Conservation (phyloP, 148 eudicot genomes). For the Suaeda aralocaspica region DNA sequence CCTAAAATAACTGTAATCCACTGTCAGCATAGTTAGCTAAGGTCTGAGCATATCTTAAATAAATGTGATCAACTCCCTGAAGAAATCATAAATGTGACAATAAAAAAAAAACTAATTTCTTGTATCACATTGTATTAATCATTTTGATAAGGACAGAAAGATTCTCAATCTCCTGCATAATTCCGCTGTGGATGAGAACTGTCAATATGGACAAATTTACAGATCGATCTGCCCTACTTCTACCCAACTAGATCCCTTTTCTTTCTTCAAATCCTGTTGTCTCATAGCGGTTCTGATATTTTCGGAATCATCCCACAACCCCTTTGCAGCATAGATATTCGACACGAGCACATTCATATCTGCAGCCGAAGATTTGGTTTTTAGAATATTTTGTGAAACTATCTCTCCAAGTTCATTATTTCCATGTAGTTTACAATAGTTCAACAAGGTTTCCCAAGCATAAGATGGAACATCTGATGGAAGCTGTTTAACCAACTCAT, state of each 20-base stretch:
- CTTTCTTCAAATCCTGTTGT: conserved; percentile 34
- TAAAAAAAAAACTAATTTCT: not conserved
- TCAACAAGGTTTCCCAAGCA: conserved; percentile 45
- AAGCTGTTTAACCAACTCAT: conserved; percentile 39
- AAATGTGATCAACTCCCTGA: not conserved
- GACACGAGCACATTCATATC: conserved; percentile 44
- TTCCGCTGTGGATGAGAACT: conserved; percentile 39
- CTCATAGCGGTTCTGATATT: conserved; percentile 32
- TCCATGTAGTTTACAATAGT: conserved; percentile 44
- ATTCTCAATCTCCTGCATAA: conserved; percentile 38
- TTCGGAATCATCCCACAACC: conserved; percentile 41
- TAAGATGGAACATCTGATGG: conserved; percentile 37
- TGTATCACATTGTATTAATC: conserved; percentile 24
- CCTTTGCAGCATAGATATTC: conserved; percentile 46
- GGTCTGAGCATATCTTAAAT: no score
- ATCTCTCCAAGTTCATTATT: conserved; percentile 39
- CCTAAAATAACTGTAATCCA: no score
- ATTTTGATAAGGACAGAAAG: conserved; percentile 35
- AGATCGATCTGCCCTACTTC: conserved; percentile 36
- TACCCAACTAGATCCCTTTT: conserved; percentile 49
- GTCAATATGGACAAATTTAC: conserved; percentile 41
- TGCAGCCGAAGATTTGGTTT: conserved; percentile 23
- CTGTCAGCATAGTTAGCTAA: no score
- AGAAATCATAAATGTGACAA: not conserved
- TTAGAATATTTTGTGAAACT: conserved; percentile 30